Conservation (phyloP, 2,329 filamentous ascomycete genomes). For the Aspergillus cejpii region DNA sequence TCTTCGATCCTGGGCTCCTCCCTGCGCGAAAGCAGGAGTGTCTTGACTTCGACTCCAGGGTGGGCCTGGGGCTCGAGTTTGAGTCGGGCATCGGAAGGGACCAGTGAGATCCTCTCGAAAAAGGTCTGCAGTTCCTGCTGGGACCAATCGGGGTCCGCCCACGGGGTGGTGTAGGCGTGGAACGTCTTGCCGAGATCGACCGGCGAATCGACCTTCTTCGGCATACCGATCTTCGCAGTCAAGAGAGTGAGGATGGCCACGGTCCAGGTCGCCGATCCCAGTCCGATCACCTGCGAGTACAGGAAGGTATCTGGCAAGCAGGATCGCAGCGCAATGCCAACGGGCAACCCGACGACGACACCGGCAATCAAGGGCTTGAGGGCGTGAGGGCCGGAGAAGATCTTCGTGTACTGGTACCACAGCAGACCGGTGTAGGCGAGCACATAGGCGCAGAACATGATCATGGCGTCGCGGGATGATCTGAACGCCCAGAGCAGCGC, state of each 20-base stretch:
- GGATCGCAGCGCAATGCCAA: constrained; percentile 43
- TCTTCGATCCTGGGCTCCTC: constrained; percentile 31
- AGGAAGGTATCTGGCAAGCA: constrained; percentile 33
- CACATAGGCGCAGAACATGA: constrained; percentile 48
- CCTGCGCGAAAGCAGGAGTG: constrained; percentile 36
- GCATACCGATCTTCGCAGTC: constrained; percentile 46
- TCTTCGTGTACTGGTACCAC: constrained; percentile 50
- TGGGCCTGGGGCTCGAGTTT: constrained; percentile 36
- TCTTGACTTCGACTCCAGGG: constrained; percentile 43
- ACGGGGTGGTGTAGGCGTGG: constrained; percentile 42
- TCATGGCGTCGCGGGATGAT: constrained; percentile 35
- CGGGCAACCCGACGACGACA: constrained; percentile 41
- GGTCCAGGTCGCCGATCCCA: constrained; percentile 48
- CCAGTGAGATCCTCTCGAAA: constrained; percentile 39
- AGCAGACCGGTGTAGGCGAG: constrained; percentile 48
- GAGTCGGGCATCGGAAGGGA: constrained; percentile 40
- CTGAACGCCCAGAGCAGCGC: constrained; percentile 51
- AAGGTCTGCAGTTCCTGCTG: constrained; percentile 47
- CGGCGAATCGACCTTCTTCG: constrained; percentile 34
- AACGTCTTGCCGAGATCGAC: constrained; percentile 33
- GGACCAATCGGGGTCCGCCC: constrained; percentile 43
- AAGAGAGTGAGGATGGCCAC: constrained; percentile 46
- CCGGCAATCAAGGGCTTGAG: constrained; percentile 46
- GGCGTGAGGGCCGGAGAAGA: constrained; percentile 47
- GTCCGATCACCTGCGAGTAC: constrained; percentile 45